Evolutionary conservation across 2,329 filamentous ascomycete genomes (phyloP).

Genomic region (Aureobasidium sp.): DNA sequence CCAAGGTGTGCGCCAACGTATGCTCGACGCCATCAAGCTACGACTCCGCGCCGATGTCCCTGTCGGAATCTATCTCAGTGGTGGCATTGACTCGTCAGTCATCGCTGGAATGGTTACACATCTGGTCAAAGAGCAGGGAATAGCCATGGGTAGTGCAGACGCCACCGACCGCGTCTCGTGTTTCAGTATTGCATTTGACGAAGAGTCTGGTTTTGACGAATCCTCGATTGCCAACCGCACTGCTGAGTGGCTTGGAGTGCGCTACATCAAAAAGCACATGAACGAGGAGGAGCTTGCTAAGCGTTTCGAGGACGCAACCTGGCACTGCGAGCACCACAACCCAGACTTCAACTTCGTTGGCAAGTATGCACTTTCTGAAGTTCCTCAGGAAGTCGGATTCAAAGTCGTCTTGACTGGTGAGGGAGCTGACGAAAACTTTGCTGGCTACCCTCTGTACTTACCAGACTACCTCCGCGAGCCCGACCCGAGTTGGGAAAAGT

Average conservation of each 20-base stretch:
- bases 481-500: slow-evolving; percentile 28
- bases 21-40: slow-evolving; percentile 46
- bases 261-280: slow-evolving; percentile 35
- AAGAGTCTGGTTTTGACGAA: slow-evolving; percentile 42
- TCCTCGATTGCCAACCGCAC: slow-evolving; percentile 41
- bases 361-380: slow-evolving; percentile 40
- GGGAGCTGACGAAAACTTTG: slow-evolving; percentile 44
- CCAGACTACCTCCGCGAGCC: slow-evolving; percentile 42
- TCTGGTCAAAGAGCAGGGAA: slow-evolving; percentile 40
- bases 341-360: slow-evolving; percentile 46
- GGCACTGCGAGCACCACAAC: slow-evolving; percentile 38
- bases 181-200: slow-evolving; percentile 46
- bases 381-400: slow-evolving; percentile 38
- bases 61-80: slow-evolving; percentile 48
- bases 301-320: slow-evolving; percentile 37
- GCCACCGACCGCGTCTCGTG: slow-evolving; percentile 33
- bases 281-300: slow-evolving; percentile 36
- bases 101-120: slow-evolving; percentile 49
- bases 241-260: slow-evolving; percentile 40
- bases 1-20: slow-evolving; percentile 37
- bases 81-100: slow-evolving; percentile 50
- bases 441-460: slow-evolving; percentile 41
- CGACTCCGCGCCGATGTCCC: slow-evolving; percentile 50
- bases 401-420: slow-evolving; percentile 46
- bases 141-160: slow-evolving; percentile 37